These are phyloP conservation scores for Kluyveromyces marxianus DNA, from an alignment of 1,139 yeast species.

Conservation along the genomic window DNA sequence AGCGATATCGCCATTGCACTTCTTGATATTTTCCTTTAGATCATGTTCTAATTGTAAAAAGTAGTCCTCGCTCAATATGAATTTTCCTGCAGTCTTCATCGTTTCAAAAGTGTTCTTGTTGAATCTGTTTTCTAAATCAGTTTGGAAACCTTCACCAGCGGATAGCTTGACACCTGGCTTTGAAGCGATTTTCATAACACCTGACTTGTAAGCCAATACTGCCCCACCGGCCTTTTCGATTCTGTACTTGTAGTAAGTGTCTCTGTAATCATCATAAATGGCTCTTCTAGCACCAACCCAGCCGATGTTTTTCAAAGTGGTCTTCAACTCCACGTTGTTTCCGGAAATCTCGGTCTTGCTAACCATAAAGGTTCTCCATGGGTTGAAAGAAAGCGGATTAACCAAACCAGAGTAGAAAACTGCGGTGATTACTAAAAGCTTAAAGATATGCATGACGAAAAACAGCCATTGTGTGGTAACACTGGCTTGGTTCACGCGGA, in stretches of 20 bases:
- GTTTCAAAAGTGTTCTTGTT: conserved; percentile 28
- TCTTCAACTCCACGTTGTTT: conserved; percentile 33
- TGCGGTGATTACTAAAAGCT: conserved; percentile 48
- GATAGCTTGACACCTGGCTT: conserved; percentile 56
- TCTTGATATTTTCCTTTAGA: conserved; percentile 33
- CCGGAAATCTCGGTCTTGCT: conserved; percentile 24
- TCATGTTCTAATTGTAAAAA: conserved; percentile 42
- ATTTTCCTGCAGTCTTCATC: conserved; percentile 33
- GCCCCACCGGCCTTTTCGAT: conserved; percentile 71
- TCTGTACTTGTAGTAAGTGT: conserved; percentile 56
- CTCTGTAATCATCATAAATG: conserved; percentile 63
- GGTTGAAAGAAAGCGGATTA: conserved; percentile 62
- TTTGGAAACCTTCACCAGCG: conserved; percentile 76
- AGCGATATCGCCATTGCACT: conserved; percentile 26
- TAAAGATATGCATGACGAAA: conserved; percentile 63
- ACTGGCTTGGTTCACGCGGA: conserved; percentile 33
- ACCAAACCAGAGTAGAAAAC: conserved; percentile 61
- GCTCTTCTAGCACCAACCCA: conserved; percentile 90
- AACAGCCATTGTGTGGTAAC: conserved; percentile 55
- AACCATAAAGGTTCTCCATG: conserved; percentile 25
- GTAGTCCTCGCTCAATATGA: conserved; percentile 46
- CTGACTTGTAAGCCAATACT: conserved; percentile 68
- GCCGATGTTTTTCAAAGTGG: conserved; percentile 60
- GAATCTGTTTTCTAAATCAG: conserved; percentile 39
- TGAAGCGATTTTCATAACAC: conserved; percentile 53